Conservation (phyloP, 345 rosid species). For the Chamaenerion angustifolium region DNA sequence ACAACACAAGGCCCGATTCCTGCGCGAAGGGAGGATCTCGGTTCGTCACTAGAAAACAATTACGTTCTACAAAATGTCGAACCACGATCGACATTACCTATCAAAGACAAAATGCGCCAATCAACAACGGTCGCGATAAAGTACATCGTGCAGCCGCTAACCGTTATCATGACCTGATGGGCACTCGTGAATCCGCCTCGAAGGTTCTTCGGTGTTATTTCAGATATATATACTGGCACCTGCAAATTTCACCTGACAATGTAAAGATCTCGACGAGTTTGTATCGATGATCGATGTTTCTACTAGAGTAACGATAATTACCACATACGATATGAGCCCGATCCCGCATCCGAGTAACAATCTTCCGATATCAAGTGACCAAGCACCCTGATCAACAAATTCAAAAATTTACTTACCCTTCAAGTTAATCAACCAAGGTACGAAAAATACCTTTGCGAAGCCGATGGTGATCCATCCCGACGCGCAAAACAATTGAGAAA, state of each 20-base stretch:
- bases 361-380: conserved; percentile 24
- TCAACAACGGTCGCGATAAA: conserved; percentile 14
- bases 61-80: too few species aligned
- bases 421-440: too few species aligned
- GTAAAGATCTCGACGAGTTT: not conserved
- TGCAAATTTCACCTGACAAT: not conserved
- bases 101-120: conserved; percentile 23
- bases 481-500: conserved; percentile 22
- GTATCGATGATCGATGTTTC: not conserved
- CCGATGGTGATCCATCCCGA: conserved; percentile 41
- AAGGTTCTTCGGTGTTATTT: conserved; percentile 15
- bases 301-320: conserved; percentile 2
- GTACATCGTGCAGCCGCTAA: conserved; percentile 12
- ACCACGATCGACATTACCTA: conserved; percentile 1
- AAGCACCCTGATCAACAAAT: conserved; percentile 9
- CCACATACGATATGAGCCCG: conserved; percentile 20
- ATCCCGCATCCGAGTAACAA: conserved; percentile 15
- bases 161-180: conserved; percentile 15
- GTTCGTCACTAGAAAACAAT: not conserved
- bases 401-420: too few species aligned
- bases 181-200: conserved; percentile 16
- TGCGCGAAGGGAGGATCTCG: conserved; percentile 4
- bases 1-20: conserved; percentile 23
- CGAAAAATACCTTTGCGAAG: conserved; percentile 23
- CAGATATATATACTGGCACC: conserved; percentile 19